phyloP scores from a whole-genome alignment of 176 grass and related monocot species.

The maize (Zea mays) region Zm-B73-REFERENCE-NAM-5.0 NC_050100.1:76967501-76968000 shows the following conservation, averaged over 20 bases:
- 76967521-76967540: conserved; percentile 9
- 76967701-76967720: conserved; percentile 12
- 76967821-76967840: background rate
- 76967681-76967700: background rate
- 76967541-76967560: conserved; percentile 22
- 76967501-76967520: conserved; percentile 26
- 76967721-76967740: conserved; percentile 21
- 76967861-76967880: conserved; percentile 4
- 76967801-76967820: conserved; percentile 13
- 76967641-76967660: background rate
- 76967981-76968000: conserved; percentile 22
- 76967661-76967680: conserved; percentile 14
- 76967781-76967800: background rate
- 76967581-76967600: conserved; percentile 22
- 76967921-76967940: background rate
- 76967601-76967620: conserved; percentile 12
- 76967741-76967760: conserved; percentile 10
- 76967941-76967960: background rate
- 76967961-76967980: conserved; percentile 30
- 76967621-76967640: background rate
- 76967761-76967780: background rate
- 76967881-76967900: background rate
- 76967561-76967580: conserved; percentile 12
- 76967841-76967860: background rate
- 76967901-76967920: conserved; percentile 13